Evolutionary conservation across 352 stramenopile species (phyloP).

Genomic region (Phytophthora meadii): DNA sequence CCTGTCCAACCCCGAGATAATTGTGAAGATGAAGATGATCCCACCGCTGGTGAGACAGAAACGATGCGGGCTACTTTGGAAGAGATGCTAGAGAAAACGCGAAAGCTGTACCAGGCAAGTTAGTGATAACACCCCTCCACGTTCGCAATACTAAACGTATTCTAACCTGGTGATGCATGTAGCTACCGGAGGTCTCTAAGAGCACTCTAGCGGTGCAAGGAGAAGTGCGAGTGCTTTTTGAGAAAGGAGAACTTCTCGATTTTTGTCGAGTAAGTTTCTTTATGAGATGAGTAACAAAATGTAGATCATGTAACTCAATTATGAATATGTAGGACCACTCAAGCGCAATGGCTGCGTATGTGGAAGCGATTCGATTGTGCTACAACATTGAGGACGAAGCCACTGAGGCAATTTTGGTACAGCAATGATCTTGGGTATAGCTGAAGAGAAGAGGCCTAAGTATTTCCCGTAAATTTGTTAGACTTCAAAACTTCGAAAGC

Average conservation of each 20-base stretch:
- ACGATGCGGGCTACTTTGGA: constrained; percentile 23
- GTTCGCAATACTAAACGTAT: no score
- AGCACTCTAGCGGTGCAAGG: constrained; percentile 42
- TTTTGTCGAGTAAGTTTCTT: constrained; percentile 33
- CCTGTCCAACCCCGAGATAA: not conserved
- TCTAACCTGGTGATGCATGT: no score
- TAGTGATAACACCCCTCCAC: no score
- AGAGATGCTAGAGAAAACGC: constrained; percentile 37
- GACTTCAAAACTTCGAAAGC: constrained; percentile 48
- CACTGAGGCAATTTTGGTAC: constrained; percentile 52
- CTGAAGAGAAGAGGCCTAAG: no score
- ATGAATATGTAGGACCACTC: constrained; percentile 30
- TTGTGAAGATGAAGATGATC: constrained; percentile 5
- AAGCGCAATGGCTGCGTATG: constrained; percentile 41
- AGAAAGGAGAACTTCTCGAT: constrained; percentile 49
- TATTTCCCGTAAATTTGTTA: constrained; percentile 4
- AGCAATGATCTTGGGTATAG: not conserved
- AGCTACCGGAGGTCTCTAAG: constrained; percentile 41
- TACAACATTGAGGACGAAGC: constrained; percentile 54
- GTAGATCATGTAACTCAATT: not conserved
- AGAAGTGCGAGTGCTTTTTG: constrained; percentile 54
- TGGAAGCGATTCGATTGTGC: constrained; percentile 56
- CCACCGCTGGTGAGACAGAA: constrained; percentile 2
- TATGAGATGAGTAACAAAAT: not conserved
- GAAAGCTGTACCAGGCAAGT: constrained; percentile 47